phyloP scores from a whole-genome alignment of 768 basidiomycete genomes.

The Boletus vermiculosoides region DNA sequence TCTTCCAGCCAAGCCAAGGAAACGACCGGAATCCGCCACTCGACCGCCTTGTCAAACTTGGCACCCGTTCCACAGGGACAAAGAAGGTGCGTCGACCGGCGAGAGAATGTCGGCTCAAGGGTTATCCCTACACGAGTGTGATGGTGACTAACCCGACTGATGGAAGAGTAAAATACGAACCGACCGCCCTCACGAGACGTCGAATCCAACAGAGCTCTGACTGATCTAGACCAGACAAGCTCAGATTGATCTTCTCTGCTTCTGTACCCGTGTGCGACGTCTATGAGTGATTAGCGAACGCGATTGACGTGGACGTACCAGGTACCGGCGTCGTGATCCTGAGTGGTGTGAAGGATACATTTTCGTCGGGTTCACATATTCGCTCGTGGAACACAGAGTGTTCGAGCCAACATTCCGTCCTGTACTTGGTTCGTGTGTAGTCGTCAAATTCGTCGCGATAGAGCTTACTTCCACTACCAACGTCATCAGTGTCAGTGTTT shows the following conservation, averaged over 20 bases:
- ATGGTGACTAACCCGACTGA: not conserved
- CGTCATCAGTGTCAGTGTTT: not conserved
- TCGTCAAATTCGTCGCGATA: slow-evolving; percentile 56
- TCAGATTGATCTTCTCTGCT: slow-evolving; percentile 55
- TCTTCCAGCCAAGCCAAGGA: slow-evolving; percentile 65
- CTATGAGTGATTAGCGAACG: not conserved
- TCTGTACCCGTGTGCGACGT: slow-evolving; percentile 36
- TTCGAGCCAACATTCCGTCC: slow-evolving; percentile 96
- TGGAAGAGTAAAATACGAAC: slow-evolving; percentile 8
- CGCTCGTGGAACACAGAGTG: slow-evolving; percentile 74
- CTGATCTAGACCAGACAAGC: slow-evolving; percentile 74
- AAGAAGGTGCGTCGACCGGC: slow-evolving; percentile 74
- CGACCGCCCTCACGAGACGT: slow-evolving; percentile 20
- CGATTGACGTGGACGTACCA: slow-evolving; percentile 37
- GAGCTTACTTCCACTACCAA: slow-evolving; percentile 64
- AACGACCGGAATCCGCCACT: slow-evolving; percentile 80
- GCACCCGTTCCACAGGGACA: slow-evolving; percentile 68
- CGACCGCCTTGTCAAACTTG: slow-evolving; percentile 75
- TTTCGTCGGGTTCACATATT: slow-evolving; percentile 65
- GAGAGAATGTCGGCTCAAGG: slow-evolving; percentile 57
- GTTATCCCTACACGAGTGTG: slow-evolving; percentile 45
- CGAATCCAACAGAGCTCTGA: slow-evolving; percentile 65
- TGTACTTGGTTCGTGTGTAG: slow-evolving; percentile 50
- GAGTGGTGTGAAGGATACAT: slow-evolving; percentile 71
- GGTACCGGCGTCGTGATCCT: slow-evolving; percentile 53